Percentiles rank a stretch among this genome's conserved stretches.
Evolutionary conservation across 129 eudicot species (phyloP).

Genomic region (Glebionis coronaria): DNA sequence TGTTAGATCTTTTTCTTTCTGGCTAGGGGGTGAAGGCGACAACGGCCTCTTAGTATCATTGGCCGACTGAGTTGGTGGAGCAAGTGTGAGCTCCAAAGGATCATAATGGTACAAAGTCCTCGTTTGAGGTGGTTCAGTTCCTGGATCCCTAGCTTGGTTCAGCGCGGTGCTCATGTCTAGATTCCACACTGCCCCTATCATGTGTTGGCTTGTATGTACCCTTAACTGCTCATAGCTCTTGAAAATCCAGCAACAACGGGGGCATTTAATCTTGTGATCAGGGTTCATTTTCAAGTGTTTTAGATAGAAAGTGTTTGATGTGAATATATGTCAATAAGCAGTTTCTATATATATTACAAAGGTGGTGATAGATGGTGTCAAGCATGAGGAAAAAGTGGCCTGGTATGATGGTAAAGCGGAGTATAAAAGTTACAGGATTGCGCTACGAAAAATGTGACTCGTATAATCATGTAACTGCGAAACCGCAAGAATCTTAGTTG

Average conservation of each 20-base stretch:
- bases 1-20: not conserved
- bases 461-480: no score
- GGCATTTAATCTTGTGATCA: not conserved
- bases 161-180: not conserved
- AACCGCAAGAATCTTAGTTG: no score
- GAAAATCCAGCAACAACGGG: not conserved
- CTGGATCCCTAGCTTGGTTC: not conserved
- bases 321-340: constrained; percentile 2
- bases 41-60: not conserved
- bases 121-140: not conserved
- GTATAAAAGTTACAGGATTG: no score
- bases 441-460: no score
- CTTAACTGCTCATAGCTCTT: not conserved
- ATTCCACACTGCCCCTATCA: not conserved
- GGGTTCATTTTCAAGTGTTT: not conserved
- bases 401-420: no score
- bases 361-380: no score
- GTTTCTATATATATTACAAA: not conserved
- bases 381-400: no score
- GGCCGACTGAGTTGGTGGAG: not conserved
- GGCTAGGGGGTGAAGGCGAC: no score
- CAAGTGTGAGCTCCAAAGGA: not conserved
- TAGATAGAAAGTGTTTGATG: not conserved
- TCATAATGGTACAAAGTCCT: not conserved
- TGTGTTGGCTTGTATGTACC: not conserved